Evolutionary conservation across 805 yeast genomes (phyloP).

Genomic region (Yamadazyma philogaea): DNA sequence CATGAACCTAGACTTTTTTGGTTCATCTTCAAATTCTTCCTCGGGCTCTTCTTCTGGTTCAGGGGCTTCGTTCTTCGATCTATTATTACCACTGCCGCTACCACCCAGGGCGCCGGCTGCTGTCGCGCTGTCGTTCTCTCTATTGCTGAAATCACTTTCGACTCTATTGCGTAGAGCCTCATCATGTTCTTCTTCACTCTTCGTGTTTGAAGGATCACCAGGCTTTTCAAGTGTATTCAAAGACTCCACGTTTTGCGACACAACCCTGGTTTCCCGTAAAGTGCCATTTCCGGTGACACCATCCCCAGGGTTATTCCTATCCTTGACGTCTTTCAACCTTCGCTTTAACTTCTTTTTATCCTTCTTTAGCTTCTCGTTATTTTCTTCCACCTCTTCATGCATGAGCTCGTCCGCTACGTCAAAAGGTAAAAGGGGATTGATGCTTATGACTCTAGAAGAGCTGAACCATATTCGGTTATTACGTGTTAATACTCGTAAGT

Average conservation of each 20-base stretch:
- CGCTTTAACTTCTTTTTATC: slow-evolving; percentile 25
- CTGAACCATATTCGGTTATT: background rate
- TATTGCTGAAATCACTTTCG: background rate
- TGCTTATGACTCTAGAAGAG: slow-evolving; percentile 2
- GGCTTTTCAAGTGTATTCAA: background rate
- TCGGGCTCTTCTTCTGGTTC: slow-evolving; percentile 14
- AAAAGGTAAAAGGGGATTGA: slow-evolving; percentile 42
- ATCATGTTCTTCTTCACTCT: background rate
- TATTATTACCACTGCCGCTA: slow-evolving; percentile 12
- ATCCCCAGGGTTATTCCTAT: slow-evolving; percentile 10
- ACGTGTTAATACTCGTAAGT: background rate
- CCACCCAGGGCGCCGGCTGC: slow-evolving; percentile 2
- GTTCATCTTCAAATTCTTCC: slow-evolving; percentile 16
- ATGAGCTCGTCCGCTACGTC: slow-evolving; percentile 38
- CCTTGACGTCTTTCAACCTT: slow-evolving; percentile 18
- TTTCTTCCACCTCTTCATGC: slow-evolving; percentile 28
- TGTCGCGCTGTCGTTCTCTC: background rate
- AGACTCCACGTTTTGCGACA: slow-evolving; percentile 9
- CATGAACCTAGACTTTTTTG: slow-evolving; percentile 18
- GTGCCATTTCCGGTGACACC: slow-evolving; percentile 12
- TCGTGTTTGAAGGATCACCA: no score
- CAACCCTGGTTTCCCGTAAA: slow-evolving; percentile 10
- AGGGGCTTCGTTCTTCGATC: slow-evolving; percentile 9
- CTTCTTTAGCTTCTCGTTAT: slow-evolving; percentile 26
- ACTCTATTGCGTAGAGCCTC: background rate